Conservation (phyloP, 2,329 filamentous ascomycete genomes). For the Scopulariopsis brevicaulis region DNA sequence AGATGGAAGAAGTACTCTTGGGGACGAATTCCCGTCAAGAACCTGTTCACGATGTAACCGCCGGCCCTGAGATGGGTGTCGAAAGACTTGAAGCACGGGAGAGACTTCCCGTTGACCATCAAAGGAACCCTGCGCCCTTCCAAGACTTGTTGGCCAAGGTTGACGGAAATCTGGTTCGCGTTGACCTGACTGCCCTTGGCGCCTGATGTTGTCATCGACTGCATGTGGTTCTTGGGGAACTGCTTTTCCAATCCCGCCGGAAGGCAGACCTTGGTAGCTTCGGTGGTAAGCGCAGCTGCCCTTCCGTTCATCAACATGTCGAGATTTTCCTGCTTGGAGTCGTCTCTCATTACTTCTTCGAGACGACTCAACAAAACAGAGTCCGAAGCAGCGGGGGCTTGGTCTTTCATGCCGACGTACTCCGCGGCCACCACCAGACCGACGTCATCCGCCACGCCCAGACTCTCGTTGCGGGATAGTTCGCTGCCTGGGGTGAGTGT, state of each 20-base stretch:
- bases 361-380: slow-evolving; percentile 65
- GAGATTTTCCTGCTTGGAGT: slow-evolving; percentile 81
- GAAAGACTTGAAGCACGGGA: slow-evolving; percentile 88
- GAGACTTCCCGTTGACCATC: slow-evolving; percentile 95
- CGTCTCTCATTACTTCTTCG: slow-evolving; percentile 83
- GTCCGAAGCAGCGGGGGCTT: slow-evolving; percentile 49
- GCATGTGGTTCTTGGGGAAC: slow-evolving; percentile 97
- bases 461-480: slow-evolving; percentile 51
- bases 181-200: slow-evolving; percentile 92
- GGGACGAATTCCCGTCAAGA: slow-evolving; percentile 93
- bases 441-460: slow-evolving; percentile 55
- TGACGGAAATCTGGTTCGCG: slow-evolving; percentile 94
- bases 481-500: slow-evolving; percentile 76
- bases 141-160: slow-evolving; percentile 90
- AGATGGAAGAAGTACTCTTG: slow-evolving; percentile 99
- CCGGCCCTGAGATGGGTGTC: slow-evolving; percentile 83
- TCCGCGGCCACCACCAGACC: slow-evolving; percentile 73
- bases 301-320: slow-evolving; percentile 74
- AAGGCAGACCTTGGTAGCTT: slow-evolving; percentile 68
- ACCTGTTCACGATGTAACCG: slow-evolving; percentile 89
- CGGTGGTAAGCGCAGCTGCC: slow-evolving; percentile 60
- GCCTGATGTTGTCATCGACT: slow-evolving; percentile 94
- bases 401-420: slow-evolving; percentile 73
- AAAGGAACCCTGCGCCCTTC: slow-evolving; percentile 90
- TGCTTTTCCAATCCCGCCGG: slow-evolving; percentile 76